Evolutionary conservation across 805 yeast species (phyloP).

Genomic region (Zygotorulaspora sp.): DNA sequence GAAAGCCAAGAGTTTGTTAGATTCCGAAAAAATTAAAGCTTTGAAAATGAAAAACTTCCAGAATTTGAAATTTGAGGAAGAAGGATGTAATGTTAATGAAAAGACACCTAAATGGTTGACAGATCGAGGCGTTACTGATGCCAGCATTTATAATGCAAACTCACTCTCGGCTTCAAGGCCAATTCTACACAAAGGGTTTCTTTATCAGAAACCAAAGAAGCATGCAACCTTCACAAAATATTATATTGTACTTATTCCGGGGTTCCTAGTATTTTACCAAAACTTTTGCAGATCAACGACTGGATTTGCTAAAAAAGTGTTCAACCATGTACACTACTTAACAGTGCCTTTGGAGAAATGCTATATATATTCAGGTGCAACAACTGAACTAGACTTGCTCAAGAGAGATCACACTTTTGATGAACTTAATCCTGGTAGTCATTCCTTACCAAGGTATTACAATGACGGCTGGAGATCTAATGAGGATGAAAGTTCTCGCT

Average conservation of each 20-base stretch:
- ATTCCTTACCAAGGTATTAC: constrained; percentile 65
- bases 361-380: constrained; percentile 69
- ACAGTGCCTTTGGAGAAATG: constrained; percentile 62
- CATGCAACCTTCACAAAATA: constrained; percentile 60
- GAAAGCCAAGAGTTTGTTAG: constrained; percentile 45
- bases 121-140: constrained; percentile 50
- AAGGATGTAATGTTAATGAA: constrained; percentile 51
- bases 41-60: constrained; percentile 45
- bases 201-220: constrained; percentile 66
- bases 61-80: constrained; percentile 48
- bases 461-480: constrained; percentile 79
- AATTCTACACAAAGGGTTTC: constrained; percentile 57
- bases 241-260: constrained; percentile 66
- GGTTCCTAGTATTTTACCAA: constrained; percentile 56
- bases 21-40: constrained; percentile 35
- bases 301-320: constrained; percentile 45
- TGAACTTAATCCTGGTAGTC: constrained; percentile 48
- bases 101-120: constrained; percentile 50
- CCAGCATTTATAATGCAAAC: constrained; percentile 50
- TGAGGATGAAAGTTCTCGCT: constrained; percentile 69
- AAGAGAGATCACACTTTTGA: constrained; percentile 44
- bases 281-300: constrained; percentile 44
- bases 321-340: constrained; percentile 48
- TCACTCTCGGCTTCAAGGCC: constrained; percentile 55
- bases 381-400: constrained; percentile 54